Conservation (phyloP, 108 stramenopile species). For the Nitzschia palea region DNA sequence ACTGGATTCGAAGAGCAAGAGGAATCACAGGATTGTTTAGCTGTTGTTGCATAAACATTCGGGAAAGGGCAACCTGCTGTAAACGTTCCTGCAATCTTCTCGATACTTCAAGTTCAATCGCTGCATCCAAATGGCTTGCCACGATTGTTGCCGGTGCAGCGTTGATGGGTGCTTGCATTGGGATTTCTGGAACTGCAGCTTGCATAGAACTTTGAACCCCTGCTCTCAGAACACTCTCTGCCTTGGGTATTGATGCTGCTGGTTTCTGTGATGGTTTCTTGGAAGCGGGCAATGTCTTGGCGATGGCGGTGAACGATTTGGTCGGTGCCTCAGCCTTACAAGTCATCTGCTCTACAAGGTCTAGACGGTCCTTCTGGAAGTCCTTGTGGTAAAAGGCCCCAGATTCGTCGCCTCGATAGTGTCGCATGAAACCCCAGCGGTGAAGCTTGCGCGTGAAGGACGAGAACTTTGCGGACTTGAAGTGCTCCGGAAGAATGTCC, state of each 20-base stretch:
- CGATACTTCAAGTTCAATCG: conserved; percentile 43
- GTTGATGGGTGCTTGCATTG: background rate
- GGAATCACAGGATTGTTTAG: conserved; percentile 12
- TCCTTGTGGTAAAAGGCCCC: conserved; percentile 54
- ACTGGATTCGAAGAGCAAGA: conserved; percentile 14
- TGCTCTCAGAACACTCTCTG: background rate
- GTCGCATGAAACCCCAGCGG: conserved; percentile 56
- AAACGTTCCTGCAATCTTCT: conserved; percentile 37
- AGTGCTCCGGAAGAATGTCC: conserved; percentile 43
- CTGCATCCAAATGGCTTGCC: conserved; percentile 21
- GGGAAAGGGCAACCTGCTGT: conserved; percentile 24
- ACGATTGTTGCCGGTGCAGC: background rate
- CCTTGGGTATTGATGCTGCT: background rate
- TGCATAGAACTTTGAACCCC: background rate
- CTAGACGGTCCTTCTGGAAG: conserved; percentile 42
- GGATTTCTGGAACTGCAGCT: background rate
- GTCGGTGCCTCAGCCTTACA: conserved; percentile 15
- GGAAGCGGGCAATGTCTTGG: background rate
- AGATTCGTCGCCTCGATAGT: conserved; percentile 42
- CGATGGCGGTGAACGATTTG: conserved; percentile 3
- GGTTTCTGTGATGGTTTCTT: background rate
- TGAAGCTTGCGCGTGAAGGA: conserved; percentile 57
- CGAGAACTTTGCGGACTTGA: conserved; percentile 52
- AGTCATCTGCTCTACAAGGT: conserved; percentile 41
- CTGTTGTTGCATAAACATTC: conserved; percentile 27